Conservation (phyloP, 345 rosid species). For the Populus ilicifolia region DNA sequence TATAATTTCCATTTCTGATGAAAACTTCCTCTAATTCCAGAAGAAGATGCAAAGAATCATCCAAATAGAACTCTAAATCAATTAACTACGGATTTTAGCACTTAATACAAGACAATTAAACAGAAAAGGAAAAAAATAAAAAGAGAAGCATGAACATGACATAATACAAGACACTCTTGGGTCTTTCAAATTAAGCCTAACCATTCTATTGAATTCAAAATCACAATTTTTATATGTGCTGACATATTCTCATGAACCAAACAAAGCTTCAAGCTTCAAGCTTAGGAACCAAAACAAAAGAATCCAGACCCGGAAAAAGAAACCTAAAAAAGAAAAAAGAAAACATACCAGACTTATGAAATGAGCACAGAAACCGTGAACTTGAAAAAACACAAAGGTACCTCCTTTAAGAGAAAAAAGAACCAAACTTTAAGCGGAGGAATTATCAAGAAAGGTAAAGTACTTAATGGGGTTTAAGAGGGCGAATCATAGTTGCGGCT, state of each 20-base stretch:
- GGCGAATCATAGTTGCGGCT: not conserved
- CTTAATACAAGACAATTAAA: too few relatives aligned
- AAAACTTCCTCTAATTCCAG: not conserved
- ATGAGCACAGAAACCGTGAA: constrained; percentile 1
- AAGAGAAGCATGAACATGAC: not conserved
- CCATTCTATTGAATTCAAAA: not conserved
- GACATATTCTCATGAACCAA: constrained; percentile 3
- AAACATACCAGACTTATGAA: not conserved
- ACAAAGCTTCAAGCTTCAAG: not conserved
- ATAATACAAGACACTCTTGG: not conserved
- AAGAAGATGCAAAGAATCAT: constrained; percentile 3
- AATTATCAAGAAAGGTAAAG: not conserved
- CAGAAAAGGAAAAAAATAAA: not conserved
- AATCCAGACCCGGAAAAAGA: not conserved
- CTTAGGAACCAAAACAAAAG: constrained; percentile 1
- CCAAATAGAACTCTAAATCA: not conserved
- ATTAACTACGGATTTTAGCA: not conserved
- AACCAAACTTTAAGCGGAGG: not conserved
- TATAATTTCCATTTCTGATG: not conserved
- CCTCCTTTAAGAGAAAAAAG: not conserved
- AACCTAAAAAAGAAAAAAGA: not conserved
- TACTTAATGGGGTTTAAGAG: not conserved
- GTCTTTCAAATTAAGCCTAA: constrained; percentile 6
- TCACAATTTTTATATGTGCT: not conserved
- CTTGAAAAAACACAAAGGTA: not conserved